Conservation (phyloP, 106 monocot species). For the Dendrobium nobile region DNA sequence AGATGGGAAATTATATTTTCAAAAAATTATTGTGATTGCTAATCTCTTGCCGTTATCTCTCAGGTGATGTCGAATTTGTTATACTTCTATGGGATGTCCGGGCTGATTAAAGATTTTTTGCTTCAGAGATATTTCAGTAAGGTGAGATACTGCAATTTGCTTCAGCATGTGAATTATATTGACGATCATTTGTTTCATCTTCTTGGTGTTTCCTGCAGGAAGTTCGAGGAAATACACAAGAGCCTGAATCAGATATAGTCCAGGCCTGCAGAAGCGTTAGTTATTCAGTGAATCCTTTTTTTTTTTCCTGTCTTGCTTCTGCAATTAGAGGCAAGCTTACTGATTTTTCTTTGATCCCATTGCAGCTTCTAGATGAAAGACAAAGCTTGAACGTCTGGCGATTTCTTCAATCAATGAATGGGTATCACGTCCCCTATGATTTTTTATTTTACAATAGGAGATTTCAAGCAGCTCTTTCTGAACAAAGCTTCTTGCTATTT, state of each 20-base stretch:
- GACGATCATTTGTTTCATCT: neutral
- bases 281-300: neutral
- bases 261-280: constrained; percentile 75
- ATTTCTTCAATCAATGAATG: constrained; percentile 63
- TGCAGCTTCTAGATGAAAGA: constrained; percentile 56
- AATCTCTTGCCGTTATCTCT: neutral
- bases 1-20: neutral
- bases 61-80: constrained; percentile 72
- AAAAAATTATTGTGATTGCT: no score
- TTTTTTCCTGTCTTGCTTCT: neutral
- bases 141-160: constrained; percentile 20
- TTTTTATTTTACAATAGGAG: neutral
- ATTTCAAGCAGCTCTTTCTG: neutral
- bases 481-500: neutral
- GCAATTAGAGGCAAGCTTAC: neutral
- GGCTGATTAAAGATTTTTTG: constrained; percentile 52
- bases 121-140: constrained; percentile 82
- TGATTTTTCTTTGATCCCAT: constrained; percentile 8
- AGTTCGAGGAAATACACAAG: constrained; percentile 38
- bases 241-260: constrained; percentile 60
- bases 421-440: constrained; percentile 30
- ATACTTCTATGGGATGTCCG: constrained; percentile 83
- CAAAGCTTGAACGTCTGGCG: constrained; percentile 48
- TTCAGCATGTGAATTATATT: neutral
- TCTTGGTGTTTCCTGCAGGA: constrained; percentile 26